Percentiles rank a stretch among this genome's conserved stretches.
phyloP scores from a whole-genome alignment of 2,329 filamentous ascomycete genomes.

The Scortechinia acanthostroma region DNA sequence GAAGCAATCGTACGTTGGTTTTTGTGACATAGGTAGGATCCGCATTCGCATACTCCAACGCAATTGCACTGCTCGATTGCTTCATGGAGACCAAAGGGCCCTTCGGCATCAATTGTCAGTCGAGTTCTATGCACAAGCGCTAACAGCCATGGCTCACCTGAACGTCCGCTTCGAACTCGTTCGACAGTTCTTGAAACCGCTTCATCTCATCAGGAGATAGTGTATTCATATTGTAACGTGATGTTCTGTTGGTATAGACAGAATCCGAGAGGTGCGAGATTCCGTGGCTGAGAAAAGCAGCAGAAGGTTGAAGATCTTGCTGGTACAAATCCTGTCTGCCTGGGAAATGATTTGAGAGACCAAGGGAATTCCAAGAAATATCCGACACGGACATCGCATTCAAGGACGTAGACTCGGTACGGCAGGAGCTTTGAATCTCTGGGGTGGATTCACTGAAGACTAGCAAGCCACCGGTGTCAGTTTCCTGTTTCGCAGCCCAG shows the following conservation, averaged over 20 bases:
- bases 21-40: neutral
- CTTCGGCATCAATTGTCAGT: neutral
- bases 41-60: neutral
- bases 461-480: no score
- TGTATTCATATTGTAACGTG: neutral
- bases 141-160: conserved; percentile 33
- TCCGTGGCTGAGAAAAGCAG: neutral
- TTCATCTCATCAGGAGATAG: conserved; percentile 44
- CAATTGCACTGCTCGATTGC: neutral
- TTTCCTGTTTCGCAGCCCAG: no score
- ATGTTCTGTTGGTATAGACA: neutral
- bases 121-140: no score
- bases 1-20: neutral
- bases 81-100: neutral
- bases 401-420: no score
- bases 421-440: no score
- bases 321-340: neutral
- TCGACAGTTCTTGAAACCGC: conserved; percentile 53
- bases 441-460: no score
- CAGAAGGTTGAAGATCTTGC: neutral
- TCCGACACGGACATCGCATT: neutral
- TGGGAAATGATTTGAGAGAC: neutral
- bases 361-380: neutral
- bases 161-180: conserved; percentile 47
- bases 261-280: neutral